Evolutionary conservation across 2,329 filamentous ascomycete species (phyloP).

Genomic region (Clonostachys solani): DNA sequence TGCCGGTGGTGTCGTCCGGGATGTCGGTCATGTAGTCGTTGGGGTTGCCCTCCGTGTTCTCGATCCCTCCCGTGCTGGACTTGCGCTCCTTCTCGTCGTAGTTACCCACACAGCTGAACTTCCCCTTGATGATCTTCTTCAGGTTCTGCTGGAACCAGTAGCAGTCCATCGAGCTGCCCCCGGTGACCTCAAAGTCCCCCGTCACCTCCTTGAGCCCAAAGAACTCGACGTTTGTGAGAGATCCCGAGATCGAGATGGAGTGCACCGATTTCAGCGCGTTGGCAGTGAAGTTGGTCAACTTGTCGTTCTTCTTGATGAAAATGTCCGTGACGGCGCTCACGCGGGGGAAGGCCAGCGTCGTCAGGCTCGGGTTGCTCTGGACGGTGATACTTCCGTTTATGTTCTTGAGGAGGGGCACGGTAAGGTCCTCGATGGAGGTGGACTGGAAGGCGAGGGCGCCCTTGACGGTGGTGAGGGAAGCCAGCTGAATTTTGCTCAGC

Average conservation of each 20-base stretch:
- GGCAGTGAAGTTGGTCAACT: slow-evolving; percentile 16
- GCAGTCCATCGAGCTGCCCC: slow-evolving; percentile 18
- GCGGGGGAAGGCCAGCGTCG: slow-evolving; percentile 15
- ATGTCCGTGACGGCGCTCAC: slow-evolving; percentile 12
- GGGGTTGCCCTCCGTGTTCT: slow-evolving; percentile 15
- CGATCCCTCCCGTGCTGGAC: slow-evolving; percentile 17
- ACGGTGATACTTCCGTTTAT: slow-evolving; percentile 16
- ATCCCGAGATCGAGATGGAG: slow-evolving; percentile 14
- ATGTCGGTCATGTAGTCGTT: slow-evolving; percentile 13
- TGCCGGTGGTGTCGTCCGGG: background rate
- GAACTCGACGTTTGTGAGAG: slow-evolving; percentile 17
- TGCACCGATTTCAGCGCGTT: slow-evolving; percentile 17
- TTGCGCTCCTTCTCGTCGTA: slow-evolving; percentile 15
- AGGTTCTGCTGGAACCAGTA: slow-evolving; percentile 20
- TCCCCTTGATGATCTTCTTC: slow-evolving; percentile 15
- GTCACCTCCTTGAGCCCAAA: slow-evolving; percentile 15
- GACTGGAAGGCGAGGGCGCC: slow-evolving; percentile 14
- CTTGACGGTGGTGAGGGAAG: slow-evolving; percentile 13
- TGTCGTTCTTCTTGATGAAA: slow-evolving; percentile 12
- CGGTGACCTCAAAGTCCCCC: slow-evolving; percentile 16
- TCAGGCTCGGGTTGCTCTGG: slow-evolving; percentile 12
- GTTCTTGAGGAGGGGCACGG: slow-evolving; percentile 13
- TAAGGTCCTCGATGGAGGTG: slow-evolving; percentile 11
- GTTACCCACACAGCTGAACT: slow-evolving; percentile 14
- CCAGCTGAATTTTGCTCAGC: slow-evolving; percentile 11